phyloP scores from a whole-genome alignment of 805 yeast species.

The Spathaspora boniae region DNA sequence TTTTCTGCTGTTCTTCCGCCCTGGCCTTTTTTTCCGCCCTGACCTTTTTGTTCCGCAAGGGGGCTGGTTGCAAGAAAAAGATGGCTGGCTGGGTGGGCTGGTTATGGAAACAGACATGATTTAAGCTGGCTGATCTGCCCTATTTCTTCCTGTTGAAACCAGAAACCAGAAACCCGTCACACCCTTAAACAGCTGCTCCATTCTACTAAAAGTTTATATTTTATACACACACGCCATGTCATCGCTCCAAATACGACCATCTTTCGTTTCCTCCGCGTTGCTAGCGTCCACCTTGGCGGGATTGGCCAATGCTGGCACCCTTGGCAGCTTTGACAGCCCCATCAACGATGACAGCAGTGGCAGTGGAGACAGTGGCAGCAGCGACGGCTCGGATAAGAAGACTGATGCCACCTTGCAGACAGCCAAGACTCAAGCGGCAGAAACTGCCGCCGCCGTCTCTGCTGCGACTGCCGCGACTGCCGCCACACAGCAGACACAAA shows the following conservation, averaged over 20 bases:
- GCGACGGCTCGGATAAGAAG: constrained; percentile 8
- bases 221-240: no score
- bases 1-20: not conserved
- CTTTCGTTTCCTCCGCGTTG: constrained; percentile 1
- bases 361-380: not conserved
- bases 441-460: constrained; percentile 1
- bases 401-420: constrained; percentile 7
- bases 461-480: constrained; percentile 5
- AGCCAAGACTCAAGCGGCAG: constrained; percentile 7
- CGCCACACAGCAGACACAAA: constrained; percentile 9
- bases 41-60: no score
- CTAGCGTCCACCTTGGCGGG: constrained; percentile 6
- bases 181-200: no score
- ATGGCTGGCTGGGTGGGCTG: no score
- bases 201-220: no score
- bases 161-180: no score
- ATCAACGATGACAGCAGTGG: constrained; percentile 4
- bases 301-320: not conserved
- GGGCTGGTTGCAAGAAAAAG: no score
- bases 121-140: no score
- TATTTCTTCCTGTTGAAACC: no score
- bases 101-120: no score
- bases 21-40: constrained; percentile 1
- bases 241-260: constrained; percentile 5
- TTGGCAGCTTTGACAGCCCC: constrained; percentile 14